A percentile compares a stretch with the other conserved stretches of the same genome.
phyloP scores from a whole-genome alignment of 805 yeast genomes.

The Schizosaccharomyces osmophilus region DNA sequence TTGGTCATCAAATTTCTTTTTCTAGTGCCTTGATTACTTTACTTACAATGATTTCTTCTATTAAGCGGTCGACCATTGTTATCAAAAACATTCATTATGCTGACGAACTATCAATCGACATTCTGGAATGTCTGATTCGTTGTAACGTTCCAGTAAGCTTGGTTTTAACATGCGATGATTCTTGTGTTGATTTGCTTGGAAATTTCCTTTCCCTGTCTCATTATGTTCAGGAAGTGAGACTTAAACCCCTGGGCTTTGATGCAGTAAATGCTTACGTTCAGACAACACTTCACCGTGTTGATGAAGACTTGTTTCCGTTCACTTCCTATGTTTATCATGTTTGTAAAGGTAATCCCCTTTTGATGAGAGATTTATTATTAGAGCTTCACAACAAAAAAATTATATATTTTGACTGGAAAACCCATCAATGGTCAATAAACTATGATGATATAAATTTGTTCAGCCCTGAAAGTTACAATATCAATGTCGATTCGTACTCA shows the following conservation, averaged over 20 bases:
- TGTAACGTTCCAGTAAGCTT: constrained; percentile 6
- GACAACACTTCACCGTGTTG: neutral
- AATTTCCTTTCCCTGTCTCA: neutral
- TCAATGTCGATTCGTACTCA: neutral
- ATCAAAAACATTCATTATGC: constrained; percentile 7
- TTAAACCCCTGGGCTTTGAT: neutral
- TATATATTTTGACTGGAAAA: neutral
- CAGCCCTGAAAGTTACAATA: neutral
- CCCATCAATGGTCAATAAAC: neutral
- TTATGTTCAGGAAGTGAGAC: neutral
- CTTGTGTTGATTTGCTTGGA: neutral
- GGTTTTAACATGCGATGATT: constrained; percentile 3
- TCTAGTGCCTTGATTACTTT: neutral
- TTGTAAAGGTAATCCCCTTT: neutral
- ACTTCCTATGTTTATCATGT: neutral
- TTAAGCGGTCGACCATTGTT: constrained; percentile 5
- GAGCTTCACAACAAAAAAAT: neutral
- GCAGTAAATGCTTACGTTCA: neutral
- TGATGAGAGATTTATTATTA: neutral
- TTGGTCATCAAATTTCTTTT: neutral
- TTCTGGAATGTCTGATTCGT: constrained; percentile 5
- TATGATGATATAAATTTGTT: neutral
- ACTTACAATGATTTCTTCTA: neutral
- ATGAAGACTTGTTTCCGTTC: neutral
- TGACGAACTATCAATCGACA: constrained; percentile 8